Evolutionary conservation across 202 grass and related monocot species (phyloP).

Genomic region (Digitaria exilis): DNA sequence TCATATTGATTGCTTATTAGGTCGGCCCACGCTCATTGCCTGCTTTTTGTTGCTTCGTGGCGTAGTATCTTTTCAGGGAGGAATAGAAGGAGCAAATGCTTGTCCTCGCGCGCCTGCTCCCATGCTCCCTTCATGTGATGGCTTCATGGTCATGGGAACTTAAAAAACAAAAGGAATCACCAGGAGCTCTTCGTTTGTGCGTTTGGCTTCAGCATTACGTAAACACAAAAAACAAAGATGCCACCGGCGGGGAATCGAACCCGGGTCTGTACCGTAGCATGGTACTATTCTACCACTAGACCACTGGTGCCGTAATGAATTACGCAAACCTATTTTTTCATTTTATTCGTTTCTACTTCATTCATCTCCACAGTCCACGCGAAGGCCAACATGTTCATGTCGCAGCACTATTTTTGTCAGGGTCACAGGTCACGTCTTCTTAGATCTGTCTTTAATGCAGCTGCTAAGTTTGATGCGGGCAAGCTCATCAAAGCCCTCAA

Average conservation of each 20-base stretch:
- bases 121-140: neutral
- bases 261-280: constrained; percentile 99
- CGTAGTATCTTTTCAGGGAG: neutral
- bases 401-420: neutral
- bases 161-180: too few relatives aligned
- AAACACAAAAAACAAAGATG: too few relatives aligned
- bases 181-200: neutral
- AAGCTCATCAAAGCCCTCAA: neutral
- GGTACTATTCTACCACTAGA: constrained; percentile 99
- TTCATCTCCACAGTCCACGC: neutral
- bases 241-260: constrained; percentile 99
- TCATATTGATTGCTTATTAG: neutral
- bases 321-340: too few relatives aligned
- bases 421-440: neutral
- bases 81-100: neutral
- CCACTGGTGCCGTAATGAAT: constrained; percentile 67
- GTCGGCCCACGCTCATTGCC: neutral
- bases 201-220: neutral
- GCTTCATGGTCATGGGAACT: neutral
- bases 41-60: neutral
- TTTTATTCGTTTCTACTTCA: too few relatives aligned
- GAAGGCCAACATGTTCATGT: neutral
- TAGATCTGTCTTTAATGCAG: neutral
- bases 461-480: neutral
- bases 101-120: neutral